A percentile compares a stretch with the other conserved stretches of the same genome.
Conservation (phyloP, 768 basidiomycete genomes). For the Suillus sp. region DNA sequence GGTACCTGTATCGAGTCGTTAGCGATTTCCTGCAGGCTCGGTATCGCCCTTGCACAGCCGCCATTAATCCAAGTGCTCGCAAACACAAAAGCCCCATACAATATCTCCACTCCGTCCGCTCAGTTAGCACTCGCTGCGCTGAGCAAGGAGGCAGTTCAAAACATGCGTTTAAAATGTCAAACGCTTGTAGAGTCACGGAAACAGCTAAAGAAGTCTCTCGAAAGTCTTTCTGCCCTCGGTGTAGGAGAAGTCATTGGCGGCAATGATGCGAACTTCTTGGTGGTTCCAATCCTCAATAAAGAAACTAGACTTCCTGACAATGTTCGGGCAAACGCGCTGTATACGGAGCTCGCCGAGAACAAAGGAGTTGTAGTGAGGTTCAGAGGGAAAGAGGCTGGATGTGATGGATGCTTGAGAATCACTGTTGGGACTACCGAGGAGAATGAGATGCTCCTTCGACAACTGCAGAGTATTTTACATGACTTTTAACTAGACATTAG, state of each 20-base stretch:
- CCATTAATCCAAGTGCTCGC: conserved; percentile 87
- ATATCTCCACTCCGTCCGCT: conserved; percentile 90
- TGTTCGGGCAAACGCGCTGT: conserved; percentile 60
- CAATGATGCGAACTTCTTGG: conserved; percentile 87
- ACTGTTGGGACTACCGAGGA: conserved; percentile 88
- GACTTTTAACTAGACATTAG: conserved; percentile 18
- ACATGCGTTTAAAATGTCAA: conserved; percentile 66
- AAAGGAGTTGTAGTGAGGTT: conserved; percentile 89
- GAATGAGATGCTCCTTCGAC: conserved; percentile 59
- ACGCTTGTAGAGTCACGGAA: conserved; percentile 62
- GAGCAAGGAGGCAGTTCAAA: conserved; percentile 57
- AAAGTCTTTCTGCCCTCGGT: conserved; percentile 49
- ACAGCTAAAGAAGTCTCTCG: conserved; percentile 52
- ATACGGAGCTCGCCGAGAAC: conserved; percentile 82
- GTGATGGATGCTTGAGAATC: conserved; percentile 83
- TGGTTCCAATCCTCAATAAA: conserved; percentile 71
- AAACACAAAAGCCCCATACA: conserved; percentile 98
- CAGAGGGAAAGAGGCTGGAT: conserved; percentile 85
- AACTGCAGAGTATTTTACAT: conserved; percentile 53
- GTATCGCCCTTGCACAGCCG: conserved; percentile 87
- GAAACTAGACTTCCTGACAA: conserved; percentile 51
- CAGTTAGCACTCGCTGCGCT: conserved; percentile 79
- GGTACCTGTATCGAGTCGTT: background rate
- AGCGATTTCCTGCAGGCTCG: conserved; percentile 56
- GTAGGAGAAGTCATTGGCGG: conserved; percentile 74